These are phyloP conservation scores for Pleurostoma richardsiae DNA, from an alignment of 2,329 filamentous ascomycete genomes.

Conservation along the genomic window DNA sequence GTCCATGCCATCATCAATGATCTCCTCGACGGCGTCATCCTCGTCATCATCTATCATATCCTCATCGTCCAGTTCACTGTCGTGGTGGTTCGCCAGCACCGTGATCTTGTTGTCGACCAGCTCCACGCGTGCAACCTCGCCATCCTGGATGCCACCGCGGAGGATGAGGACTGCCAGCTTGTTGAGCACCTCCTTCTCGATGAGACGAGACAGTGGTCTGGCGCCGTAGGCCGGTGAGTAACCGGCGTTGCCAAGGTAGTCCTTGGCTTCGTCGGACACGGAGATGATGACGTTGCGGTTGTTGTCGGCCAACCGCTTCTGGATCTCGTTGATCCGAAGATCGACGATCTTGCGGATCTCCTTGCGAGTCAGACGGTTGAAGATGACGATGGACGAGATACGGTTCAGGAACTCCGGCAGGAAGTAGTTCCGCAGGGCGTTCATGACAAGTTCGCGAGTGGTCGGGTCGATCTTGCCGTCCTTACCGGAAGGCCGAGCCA, in stretches of 20 bases:
- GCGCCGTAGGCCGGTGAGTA: slow-evolving; percentile 97
- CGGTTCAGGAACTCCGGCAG: slow-evolving; percentile 97
- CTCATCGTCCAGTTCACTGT: slow-evolving; percentile 57
- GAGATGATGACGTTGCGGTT: slow-evolving; percentile 79
- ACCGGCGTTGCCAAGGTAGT: slow-evolving; percentile 85
- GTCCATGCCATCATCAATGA: slow-evolving; percentile 57
- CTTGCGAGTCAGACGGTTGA: slow-evolving; percentile 85
- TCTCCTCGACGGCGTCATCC: slow-evolving; percentile 68
- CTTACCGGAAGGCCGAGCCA: slow-evolving; percentile 70
- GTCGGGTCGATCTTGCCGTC: slow-evolving; percentile 83
- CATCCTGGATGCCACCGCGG: slow-evolving; percentile 77
- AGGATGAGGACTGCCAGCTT: slow-evolving; percentile 87
- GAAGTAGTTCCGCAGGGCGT: slow-evolving; percentile 89
- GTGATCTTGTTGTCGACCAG: slow-evolving; percentile 74
- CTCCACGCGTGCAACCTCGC: slow-evolving; percentile 75
- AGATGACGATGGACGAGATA: slow-evolving; percentile 94
- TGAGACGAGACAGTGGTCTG: slow-evolving; percentile 78
- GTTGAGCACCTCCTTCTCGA: slow-evolving; percentile 97
- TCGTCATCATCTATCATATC: slow-evolving; percentile 67
- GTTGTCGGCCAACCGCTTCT: slow-evolving; percentile 83
- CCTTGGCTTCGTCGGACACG: slow-evolving; percentile 80
- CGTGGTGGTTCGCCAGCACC: slow-evolving; percentile 76
- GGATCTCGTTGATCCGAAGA: slow-evolving; percentile 79
- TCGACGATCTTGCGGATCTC: slow-evolving; percentile 98
- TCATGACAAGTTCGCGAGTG: slow-evolving; percentile 87